Evolutionary conservation across 345 rosid species (phyloP), one percentile per base, ranked within the genome.

Genomic region (Mercurialis annua): DNA sequence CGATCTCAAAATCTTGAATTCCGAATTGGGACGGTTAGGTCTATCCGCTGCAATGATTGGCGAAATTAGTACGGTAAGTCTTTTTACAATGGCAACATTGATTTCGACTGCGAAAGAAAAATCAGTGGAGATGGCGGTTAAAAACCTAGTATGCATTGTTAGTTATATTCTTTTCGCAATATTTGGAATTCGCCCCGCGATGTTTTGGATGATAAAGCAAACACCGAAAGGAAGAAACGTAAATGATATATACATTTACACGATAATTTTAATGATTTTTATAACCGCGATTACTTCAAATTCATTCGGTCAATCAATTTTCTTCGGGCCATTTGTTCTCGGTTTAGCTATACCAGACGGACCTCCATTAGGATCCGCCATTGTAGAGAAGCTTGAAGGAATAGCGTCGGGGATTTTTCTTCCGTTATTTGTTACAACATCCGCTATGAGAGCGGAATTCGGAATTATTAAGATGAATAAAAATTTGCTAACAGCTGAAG

Each of bases 21-120:
- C 82, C 0, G 73, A 76, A 62, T 56, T 79, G 6, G 80, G 83
- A 10, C 56, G 75, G 26, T 24, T 80, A 58, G 69, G 63, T 1
- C 47, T 80, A 33, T 76, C 78, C 9, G 59, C 67, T 0, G 80
- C 73, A 1, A 42, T 66, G 21, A 27, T 73, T 9, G 20, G 75
- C 46, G 77, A 76, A 6, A 11, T 76, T 26, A 11, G 65, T 16
- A 54, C 57, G 65, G 12, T 68, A 21, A 23, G 51, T 5, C 46
- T 57, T 12, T 0, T 46, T 5, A 18, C 3, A 6, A 3, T 62
- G 4, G 1, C 23, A 11, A 34, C 47, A 9, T n/a, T 29, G 2
- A 0, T 26, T 5, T 44, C 8, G 14, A n/a, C 47, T 14, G 27
- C 9, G 12, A 50, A 44, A 46, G 11, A 0, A 17, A 7, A 0